These are phyloP conservation scores for Yarrowia keelungensis DNA, from an alignment of 805 yeast genomes.

Conservation along the genomic window DNA sequence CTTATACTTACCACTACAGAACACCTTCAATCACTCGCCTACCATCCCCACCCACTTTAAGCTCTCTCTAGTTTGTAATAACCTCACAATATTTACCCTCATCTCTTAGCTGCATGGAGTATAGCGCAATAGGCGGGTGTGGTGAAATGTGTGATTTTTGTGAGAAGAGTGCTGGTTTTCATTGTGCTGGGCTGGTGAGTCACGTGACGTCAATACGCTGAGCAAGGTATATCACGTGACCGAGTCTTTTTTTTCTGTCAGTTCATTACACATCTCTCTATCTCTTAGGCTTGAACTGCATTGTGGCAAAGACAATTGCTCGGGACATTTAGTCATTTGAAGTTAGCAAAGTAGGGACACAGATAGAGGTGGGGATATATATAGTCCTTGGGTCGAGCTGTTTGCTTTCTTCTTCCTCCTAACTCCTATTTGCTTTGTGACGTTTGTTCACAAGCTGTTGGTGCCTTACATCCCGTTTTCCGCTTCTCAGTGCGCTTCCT, in stretches of 20 bases:
- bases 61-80: constrained; percentile 9
- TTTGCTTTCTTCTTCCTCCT: no score
- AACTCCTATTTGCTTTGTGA: no score
- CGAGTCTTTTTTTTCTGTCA: no score
- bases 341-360: neutral
- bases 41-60: neutral
- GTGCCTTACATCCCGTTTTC: no score
- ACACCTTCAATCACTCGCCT: neutral
- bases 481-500: neutral
- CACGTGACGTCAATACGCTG: neutral
- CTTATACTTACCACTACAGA: no score
- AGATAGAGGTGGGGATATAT: neutral
- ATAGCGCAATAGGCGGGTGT: neutral
- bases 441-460: no score
- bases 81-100: neutral
- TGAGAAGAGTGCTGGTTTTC: neutral
- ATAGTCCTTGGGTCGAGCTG: neutral
- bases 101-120: constrained; percentile 26
- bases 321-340: no score
- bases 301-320: constrained; percentile 1
- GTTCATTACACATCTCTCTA: no score
- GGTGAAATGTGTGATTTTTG: neutral
- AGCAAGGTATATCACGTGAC: neutral
- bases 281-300: neutral
- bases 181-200: neutral